Base-by-base conservation (phyloP, 495 filamentous ascomycete genomes). In the Neurospora pannonica region DNA sequence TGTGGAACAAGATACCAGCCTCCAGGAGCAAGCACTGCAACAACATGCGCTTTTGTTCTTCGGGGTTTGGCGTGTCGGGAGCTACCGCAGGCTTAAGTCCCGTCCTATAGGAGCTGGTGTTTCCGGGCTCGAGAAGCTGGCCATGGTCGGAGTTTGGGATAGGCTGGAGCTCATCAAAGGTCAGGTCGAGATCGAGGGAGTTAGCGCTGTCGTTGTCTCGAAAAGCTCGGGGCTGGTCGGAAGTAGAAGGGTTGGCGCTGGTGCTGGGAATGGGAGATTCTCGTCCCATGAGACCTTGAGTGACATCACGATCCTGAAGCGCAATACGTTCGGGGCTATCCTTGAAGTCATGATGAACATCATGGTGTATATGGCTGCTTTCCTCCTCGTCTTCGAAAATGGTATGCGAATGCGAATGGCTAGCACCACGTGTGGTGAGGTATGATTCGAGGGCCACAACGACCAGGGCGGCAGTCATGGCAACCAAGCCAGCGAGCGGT, bases 1-100 rank as follows among this genome's bases (percentile, higher is more conserved):
- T 92, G 83, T 97, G 93, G 77, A 95, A 95, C 4, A 97, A 85
- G 76, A 97, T 95, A 21, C 93, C 93, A 8, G 92, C 91, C 81
- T 97, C 93, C 37, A 97, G 86, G 10, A 97, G 86, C 15, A 93
- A 85, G 75, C 92, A 93, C 78, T 97, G 93, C 24, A 95, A 84
- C 74, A 94, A 87, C 73, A 91, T 88, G 21, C 90, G 88, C 71
- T 85, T 87, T 43, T 86, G 86, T 40, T 85, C 83, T 75, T 88
- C 86, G 6, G 81, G 75, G 37, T 80, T 78, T 10, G 77, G 78
- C 2, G 38, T 71, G 19, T 81, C 15, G 15, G 54, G 78, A 17
- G 77, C 28, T 1, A 74, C 36, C 0, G 72, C 71, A 28, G 78
- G 71, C 40, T 84, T 39, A 0, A 75, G 70, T 15, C 69, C 81